phyloP scores from a whole-genome alignment of 306 rosid genomes.

The Arachis stenosperma region DNA sequence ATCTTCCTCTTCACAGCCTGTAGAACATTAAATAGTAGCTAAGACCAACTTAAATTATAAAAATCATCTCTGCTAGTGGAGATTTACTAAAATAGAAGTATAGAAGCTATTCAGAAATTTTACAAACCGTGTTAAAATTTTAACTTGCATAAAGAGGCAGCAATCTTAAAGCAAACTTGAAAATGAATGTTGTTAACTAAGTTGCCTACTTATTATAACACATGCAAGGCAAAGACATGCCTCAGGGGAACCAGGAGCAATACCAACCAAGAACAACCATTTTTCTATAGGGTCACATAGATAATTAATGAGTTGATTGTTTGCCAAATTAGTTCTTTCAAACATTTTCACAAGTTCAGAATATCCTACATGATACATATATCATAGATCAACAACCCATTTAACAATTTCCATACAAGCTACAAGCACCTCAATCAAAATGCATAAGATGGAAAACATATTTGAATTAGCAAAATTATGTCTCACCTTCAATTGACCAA shows the following conservation, averaged over 20 bases:
- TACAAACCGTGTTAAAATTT: too few relatives aligned
- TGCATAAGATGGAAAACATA: slow-evolving; percentile 14
- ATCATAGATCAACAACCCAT: slow-evolving; percentile 31
- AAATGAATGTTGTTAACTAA: slow-evolving; percentile 28
- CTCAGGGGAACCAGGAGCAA: slow-evolving; percentile 99
- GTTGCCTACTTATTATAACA: slow-evolving; percentile 21
- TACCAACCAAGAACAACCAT: slow-evolving; percentile 98
- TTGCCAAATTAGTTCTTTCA: slow-evolving; percentile 89
- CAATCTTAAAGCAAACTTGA: neutral
- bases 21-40: slow-evolving; percentile 39
- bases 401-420: slow-evolving; percentile 32
- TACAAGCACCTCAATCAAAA: slow-evolving; percentile 31
- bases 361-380: too few relatives aligned
- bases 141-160: too few relatives aligned
- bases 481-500: slow-evolving; percentile 94
- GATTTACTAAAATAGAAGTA: slow-evolving; percentile 25
- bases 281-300: slow-evolving; percentile 96
- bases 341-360: slow-evolving; percentile 69
- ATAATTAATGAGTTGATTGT: slow-evolving; percentile 95
- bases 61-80: slow-evolving; percentile 5
- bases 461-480: slow-evolving; percentile 30
- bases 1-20: slow-evolving; percentile 55
- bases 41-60: slow-evolving; percentile 29
- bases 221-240: slow-evolving; percentile 44
- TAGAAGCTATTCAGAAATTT: neutral